Conservation (phyloP, 2,329 filamentous ascomycete species). For the Alternaria incomplexa region DNA sequence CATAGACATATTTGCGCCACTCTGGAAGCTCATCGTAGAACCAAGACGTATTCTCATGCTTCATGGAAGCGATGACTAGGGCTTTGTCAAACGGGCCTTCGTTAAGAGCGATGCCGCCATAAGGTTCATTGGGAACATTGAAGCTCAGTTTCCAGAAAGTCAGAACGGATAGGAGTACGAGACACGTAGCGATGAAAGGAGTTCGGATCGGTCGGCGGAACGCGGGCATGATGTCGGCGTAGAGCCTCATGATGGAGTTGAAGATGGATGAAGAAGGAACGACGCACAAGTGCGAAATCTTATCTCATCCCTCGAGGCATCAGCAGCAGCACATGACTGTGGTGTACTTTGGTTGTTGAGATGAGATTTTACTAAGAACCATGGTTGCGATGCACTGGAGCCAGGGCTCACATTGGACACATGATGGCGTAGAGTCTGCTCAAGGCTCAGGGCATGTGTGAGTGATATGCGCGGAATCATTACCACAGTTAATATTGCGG, state of each 20-base stretch:
- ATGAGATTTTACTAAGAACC: neutral
- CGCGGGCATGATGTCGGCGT: neutral
- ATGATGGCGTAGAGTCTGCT: neutral
- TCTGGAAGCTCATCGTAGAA: neutral
- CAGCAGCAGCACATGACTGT: neutral
- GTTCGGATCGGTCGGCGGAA: neutral
- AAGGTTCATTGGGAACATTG: neutral
- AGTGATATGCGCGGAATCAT: neutral
- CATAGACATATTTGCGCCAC: neutral
- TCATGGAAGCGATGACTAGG: neutral
- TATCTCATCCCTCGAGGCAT: neutral
- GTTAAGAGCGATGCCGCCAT: neutral
- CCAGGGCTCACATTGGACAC: neutral
- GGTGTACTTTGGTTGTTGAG: neutral
- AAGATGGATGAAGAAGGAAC: neutral
- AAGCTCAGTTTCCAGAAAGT: neutral
- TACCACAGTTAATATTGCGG: neutral
- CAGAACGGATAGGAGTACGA: neutral
- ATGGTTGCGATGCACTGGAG: neutral
- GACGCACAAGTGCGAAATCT: neutral
- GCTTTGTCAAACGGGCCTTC: neutral
- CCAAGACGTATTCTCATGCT: neutral
- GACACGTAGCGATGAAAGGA: neutral
- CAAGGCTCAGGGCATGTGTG: neutral
- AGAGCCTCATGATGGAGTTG: neutral